These are phyloP conservation scores for Neonectria coccinea DNA, from an alignment of 2,329 filamentous ascomycete genomes.

Conservation along the genomic window DNA sequence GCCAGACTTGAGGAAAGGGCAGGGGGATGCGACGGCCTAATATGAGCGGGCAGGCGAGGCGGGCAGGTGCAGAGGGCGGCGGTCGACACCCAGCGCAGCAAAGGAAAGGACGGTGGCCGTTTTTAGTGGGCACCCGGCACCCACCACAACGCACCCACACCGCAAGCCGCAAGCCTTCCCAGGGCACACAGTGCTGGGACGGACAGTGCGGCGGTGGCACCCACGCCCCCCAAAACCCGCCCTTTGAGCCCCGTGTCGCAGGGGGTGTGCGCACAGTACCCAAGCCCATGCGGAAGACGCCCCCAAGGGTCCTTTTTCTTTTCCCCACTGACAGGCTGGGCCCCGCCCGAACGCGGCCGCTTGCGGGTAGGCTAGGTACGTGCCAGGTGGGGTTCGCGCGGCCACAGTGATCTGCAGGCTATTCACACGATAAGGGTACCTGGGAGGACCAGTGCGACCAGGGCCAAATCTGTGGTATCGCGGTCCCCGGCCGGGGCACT, in stretches of 20 bases:
- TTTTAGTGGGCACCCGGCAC: slow-evolving; percentile 24
- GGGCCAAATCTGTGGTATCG: background rate
- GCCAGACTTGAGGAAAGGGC: slow-evolving; percentile 35
- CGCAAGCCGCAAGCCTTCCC: background rate
- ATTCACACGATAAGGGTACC: background rate
- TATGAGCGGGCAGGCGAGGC: slow-evolving; percentile 35
- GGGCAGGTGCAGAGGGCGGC: slow-evolving; percentile 14
- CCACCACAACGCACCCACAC: background rate
- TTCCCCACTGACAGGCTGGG: slow-evolving; percentile 22
- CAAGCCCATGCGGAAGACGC: no score
- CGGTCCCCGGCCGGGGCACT: background rate
- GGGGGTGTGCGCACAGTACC: background rate
- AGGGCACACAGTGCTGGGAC: slow-evolving; percentile 6
- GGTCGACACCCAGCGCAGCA: background rate
- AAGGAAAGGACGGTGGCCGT: slow-evolving; percentile 16
- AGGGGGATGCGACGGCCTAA: slow-evolving; percentile 43
- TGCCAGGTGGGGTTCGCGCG: slow-evolving; percentile 10
- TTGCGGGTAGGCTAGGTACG: slow-evolving; percentile 28
- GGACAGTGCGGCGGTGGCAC: background rate
- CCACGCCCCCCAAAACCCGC: background rate
- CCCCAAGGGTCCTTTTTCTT: background rate
- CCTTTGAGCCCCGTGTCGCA: background rate
- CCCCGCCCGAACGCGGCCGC: slow-evolving; percentile 16
- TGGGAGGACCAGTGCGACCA: background rate
- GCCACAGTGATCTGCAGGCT: background rate